Evolutionary conservation across 2,329 filamentous ascomycete species (phyloP).

Genomic region (Penicillium sp.): DNA sequence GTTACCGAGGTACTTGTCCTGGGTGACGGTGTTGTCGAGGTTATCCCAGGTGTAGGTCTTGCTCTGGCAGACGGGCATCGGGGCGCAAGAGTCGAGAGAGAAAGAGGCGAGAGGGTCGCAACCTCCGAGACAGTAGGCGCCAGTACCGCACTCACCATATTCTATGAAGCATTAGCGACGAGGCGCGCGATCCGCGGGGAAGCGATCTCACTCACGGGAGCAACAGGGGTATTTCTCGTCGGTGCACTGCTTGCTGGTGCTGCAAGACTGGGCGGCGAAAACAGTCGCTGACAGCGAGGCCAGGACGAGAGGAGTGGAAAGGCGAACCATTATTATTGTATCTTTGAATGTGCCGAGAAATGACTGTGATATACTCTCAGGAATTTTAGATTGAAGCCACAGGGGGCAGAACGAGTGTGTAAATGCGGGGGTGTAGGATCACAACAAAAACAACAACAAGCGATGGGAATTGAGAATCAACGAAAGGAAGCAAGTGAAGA

Average conservation of each 20-base stretch:
- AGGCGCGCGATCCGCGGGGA: not conserved
- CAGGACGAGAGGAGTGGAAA: slow-evolving; percentile 32
- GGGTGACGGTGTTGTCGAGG: slow-evolving; percentile 65
- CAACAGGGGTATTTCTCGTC: slow-evolving; percentile 66
- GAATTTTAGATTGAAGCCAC: slow-evolving; percentile 14
- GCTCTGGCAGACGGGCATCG: slow-evolving; percentile 75
- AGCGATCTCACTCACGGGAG: slow-evolving; percentile 60
- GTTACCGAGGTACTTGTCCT: slow-evolving; percentile 83
- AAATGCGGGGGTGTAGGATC: slow-evolving; percentile 1
- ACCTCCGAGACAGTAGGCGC: slow-evolving; percentile 91
- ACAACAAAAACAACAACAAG: not conserved
- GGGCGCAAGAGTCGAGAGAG: slow-evolving; percentile 77
- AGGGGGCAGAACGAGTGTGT: not conserved
- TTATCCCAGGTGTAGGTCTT: slow-evolving; percentile 69
- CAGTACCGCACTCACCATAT: slow-evolving; percentile 88
- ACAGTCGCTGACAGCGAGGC: slow-evolving; percentile 36
- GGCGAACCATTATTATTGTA: slow-evolving; percentile 35
- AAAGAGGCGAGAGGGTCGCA: slow-evolving; percentile 86
- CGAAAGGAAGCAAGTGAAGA: slow-evolving; percentile 11
- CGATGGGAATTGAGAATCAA: not conserved
- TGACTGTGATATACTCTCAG: slow-evolving; percentile 21
- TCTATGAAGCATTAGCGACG: slow-evolving; percentile 51
- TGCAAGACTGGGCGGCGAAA: slow-evolving; percentile 36
- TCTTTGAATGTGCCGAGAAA: slow-evolving; percentile 13
- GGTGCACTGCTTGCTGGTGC: slow-evolving; percentile 60